A percentile compares a stretch with the other conserved stretches of the same genome.
These are phyloP conservation scores for Epichloe sibirici DNA, from an alignment of 2,329 filamentous ascomycete genomes.

Conservation along the genomic window DNA sequence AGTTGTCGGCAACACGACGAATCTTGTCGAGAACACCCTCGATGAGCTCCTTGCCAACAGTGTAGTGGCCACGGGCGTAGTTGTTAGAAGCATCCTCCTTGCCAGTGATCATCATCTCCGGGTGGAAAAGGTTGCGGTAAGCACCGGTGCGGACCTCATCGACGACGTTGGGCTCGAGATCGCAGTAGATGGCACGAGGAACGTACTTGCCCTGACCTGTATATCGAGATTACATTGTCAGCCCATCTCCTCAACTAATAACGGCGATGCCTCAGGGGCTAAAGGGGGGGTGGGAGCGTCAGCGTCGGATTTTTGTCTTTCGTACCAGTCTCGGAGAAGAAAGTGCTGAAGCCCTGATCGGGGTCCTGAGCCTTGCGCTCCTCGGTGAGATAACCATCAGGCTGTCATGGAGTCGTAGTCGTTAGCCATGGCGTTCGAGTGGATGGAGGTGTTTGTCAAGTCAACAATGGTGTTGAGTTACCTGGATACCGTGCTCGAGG, in stretches of 20 bases:
- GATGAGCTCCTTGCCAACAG: conserved; percentile 97
- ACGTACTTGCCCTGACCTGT: conserved; percentile 97
- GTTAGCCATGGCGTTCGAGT: conserved; percentile 4
- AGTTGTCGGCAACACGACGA: conserved; percentile 94
- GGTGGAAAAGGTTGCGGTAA: conserved; percentile 96
- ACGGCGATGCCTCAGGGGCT: not conserved
- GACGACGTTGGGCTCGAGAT: conserved; percentile 99
- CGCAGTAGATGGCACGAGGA: conserved; percentile 96
- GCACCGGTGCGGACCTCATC: conserved; percentile 96
- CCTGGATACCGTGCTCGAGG: conserved; percentile 98
- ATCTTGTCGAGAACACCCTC: conserved; percentile 97
- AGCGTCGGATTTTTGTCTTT: not conserved
- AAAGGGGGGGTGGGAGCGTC: not conserved
- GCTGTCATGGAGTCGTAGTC: conserved; percentile 38
- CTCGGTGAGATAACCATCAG: conserved; percentile 96
- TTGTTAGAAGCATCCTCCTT: conserved; percentile 99
- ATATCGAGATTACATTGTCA: conserved; percentile 9
- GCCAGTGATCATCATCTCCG: conserved; percentile 98
- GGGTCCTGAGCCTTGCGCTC: conserved; percentile 89
- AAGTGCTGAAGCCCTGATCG: conserved; percentile 98
- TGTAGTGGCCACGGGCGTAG: conserved; percentile 99
- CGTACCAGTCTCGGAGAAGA: conserved; percentile 98
- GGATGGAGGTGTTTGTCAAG: conserved; percentile 5
- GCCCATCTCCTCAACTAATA: not conserved
- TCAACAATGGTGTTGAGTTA: conserved; percentile 32